phyloP scores from a whole-genome alignment of 2,329 filamentous ascomycete species.

The Fusarium sp. region DNA sequence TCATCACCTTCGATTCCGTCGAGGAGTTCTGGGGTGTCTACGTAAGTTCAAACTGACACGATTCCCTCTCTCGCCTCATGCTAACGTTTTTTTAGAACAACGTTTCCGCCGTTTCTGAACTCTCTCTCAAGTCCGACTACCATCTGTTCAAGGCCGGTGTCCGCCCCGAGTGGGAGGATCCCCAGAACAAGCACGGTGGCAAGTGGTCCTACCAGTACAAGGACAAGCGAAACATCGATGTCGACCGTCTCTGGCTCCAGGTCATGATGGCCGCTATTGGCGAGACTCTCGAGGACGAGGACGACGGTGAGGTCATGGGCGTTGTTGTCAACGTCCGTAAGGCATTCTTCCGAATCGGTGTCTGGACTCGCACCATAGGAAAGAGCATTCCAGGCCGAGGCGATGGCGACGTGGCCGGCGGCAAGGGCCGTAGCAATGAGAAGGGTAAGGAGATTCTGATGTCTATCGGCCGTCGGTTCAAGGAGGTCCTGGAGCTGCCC shows the following conservation, averaged over 20 bases:
- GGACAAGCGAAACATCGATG: slow-evolving; percentile 89
- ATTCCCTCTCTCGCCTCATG: slow-evolving; percentile 18
- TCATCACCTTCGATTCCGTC: slow-evolving; percentile 97
- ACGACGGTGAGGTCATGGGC: slow-evolving; percentile 97
- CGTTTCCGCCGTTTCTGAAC: slow-evolving; percentile 92
- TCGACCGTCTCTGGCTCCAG: slow-evolving; percentile 95
- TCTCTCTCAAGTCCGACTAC: slow-evolving; percentile 98
- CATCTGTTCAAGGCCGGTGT: slow-evolving; percentile 99
- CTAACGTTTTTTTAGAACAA: slow-evolving; percentile 75
- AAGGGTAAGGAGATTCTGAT: slow-evolving; percentile 87
- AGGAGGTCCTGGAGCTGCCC: slow-evolving; percentile 85
- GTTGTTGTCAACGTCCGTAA: slow-evolving; percentile 99
- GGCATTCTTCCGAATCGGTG: slow-evolving; percentile 95
- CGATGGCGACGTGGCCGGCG: slow-evolving; percentile 73
- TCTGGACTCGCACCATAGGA: slow-evolving; percentile 96
- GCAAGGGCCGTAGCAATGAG: slow-evolving; percentile 77
- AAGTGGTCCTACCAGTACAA: slow-evolving; percentile 99
- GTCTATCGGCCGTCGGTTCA: slow-evolving; percentile 88
- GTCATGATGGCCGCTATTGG: slow-evolving; percentile 96
- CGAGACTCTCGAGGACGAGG: slow-evolving; percentile 94
- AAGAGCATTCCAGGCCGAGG: slow-evolving; percentile 80
- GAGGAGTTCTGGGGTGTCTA: slow-evolving; percentile 99
- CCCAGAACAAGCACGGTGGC: slow-evolving; percentile 98
- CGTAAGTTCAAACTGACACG: slow-evolving; percentile 64
- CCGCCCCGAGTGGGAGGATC: slow-evolving; percentile 97